Conservation (phyloP, 768 basidiomycete species). For the Suillus sp. region DNA sequence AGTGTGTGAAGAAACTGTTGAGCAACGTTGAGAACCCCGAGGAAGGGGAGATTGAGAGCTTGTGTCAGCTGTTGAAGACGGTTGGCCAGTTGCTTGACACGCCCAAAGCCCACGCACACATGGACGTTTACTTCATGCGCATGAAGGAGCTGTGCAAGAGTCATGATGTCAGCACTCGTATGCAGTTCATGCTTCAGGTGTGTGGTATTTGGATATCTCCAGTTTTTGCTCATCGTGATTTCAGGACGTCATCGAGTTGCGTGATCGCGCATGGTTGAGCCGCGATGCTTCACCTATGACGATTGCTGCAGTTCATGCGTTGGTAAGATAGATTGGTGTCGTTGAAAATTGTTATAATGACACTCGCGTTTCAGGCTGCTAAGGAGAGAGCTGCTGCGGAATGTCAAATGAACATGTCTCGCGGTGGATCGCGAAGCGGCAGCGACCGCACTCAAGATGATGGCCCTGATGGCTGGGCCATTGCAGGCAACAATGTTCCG, state of each 20-base stretch:
- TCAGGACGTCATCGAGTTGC: slow-evolving; percentile 90
- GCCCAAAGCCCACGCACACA: slow-evolving; percentile 76
- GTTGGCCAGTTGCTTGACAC: slow-evolving; percentile 86
- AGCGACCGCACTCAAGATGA: slow-evolving; percentile 64
- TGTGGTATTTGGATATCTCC: slow-evolving; percentile 24
- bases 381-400: slow-evolving; percentile 76
- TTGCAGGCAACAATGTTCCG: slow-evolving; percentile 33
- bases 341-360: slow-evolving; percentile 12
- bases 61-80: slow-evolving; percentile 90
- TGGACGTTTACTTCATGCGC: slow-evolving; percentile 91
- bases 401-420: slow-evolving; percentile 75
- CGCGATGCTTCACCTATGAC: slow-evolving; percentile 85
- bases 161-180: slow-evolving; percentile 75
- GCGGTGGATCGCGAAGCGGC: slow-evolving; percentile 53
- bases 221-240: background rate
- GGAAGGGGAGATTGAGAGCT: slow-evolving; percentile 96
- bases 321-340: slow-evolving; percentile 47
- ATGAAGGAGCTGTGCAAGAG: slow-evolving; percentile 84
- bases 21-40: slow-evolving; percentile 94
- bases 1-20: slow-evolving; percentile 94
- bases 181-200: slow-evolving; percentile 96
- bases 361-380: slow-evolving; percentile 54
- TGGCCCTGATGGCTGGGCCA: slow-evolving; percentile 89
- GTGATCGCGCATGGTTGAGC: slow-evolving; percentile 78
- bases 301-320: slow-evolving; percentile 85